Percentiles rank a stretch among this genome's conserved stretches.
These are phyloP conservation scores for Botrytis tulipae DNA, from an alignment of 2,329 filamentous ascomycete species.

Conservation along the genomic window DNA sequence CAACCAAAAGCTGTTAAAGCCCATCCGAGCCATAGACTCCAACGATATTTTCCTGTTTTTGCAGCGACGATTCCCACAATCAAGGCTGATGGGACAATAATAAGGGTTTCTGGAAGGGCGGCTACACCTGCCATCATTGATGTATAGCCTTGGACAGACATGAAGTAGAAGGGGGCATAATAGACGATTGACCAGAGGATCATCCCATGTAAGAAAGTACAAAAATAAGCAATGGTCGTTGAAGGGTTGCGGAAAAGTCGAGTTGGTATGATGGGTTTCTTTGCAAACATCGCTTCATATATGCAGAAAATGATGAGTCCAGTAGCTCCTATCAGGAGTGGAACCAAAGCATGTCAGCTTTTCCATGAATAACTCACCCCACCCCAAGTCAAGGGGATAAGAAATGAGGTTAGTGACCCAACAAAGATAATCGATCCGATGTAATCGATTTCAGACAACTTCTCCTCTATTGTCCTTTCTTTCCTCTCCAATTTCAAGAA, in stretches of 20 bases:
- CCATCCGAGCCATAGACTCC: slow-evolving; percentile 56
- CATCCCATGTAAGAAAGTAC: slow-evolving; percentile 53
- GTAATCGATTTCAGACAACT: slow-evolving; percentile 53
- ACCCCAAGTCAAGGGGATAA: slow-evolving; percentile 60
- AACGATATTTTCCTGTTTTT: slow-evolving; percentile 54
- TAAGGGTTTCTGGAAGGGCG: slow-evolving; percentile 58
- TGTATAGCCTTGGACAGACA: slow-evolving; percentile 50
- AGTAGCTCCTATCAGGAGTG: slow-evolving; percentile 52
- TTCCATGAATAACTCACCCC: slow-evolving; percentile 63
- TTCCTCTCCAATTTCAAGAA: slow-evolving; percentile 27
- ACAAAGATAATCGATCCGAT: slow-evolving; percentile 60
- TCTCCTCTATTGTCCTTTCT: slow-evolving; percentile 38
- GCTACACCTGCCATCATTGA: slow-evolving; percentile 54
- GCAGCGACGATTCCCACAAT: slow-evolving; percentile 54
- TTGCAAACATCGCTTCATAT: slow-evolving; percentile 45
- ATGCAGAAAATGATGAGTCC: slow-evolving; percentile 52
- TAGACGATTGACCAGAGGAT: slow-evolving; percentile 53
- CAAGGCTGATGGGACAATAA: slow-evolving; percentile 55
- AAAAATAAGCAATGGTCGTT: slow-evolving; percentile 49
- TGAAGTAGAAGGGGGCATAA: slow-evolving; percentile 52
- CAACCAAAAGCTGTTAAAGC: slow-evolving; percentile 53
- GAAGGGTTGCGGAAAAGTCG: slow-evolving; percentile 43
- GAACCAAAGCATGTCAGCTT: slow-evolving; percentile 59
- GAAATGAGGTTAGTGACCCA: slow-evolving; percentile 53
- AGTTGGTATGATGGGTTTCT: slow-evolving; percentile 39